A percentile compares a stretch with the other conserved stretches of the same genome.
Conservation (phyloP, 2,329 filamentous ascomycete genomes). For the Colletotrichum lini region DNA sequence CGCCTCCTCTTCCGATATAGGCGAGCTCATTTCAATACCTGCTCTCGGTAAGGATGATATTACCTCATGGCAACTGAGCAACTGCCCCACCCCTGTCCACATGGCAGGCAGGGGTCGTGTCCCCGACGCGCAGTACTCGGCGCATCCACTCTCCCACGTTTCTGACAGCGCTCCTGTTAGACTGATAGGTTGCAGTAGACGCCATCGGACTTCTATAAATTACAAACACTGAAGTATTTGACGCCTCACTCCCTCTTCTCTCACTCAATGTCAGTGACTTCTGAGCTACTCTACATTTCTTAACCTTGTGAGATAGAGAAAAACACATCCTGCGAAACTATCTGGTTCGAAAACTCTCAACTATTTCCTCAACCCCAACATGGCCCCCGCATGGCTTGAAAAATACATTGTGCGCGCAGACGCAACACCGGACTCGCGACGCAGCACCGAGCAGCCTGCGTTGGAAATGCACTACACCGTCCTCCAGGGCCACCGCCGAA, state of each 20-base stretch:
- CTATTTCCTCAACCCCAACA: not conserved
- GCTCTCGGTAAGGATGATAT: no score
- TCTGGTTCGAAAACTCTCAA: not conserved
- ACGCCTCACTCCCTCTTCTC: not conserved
- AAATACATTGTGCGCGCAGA: conserved; percentile 24
- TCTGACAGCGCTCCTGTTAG: not conserved
- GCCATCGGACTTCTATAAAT: not conserved
- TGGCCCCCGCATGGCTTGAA: conserved; percentile 34
- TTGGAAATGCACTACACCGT: conserved; percentile 28
- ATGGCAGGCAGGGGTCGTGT: not conserved
- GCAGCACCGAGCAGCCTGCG: conserved; percentile 17
- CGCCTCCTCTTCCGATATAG: no score
- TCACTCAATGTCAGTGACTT: not conserved
- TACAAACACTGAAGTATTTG: not conserved
- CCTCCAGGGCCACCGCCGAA: conserved; percentile 19
- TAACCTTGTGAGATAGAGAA: not conserved
- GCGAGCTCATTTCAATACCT: no score
- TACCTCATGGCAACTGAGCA: no score
- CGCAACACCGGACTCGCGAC: conserved; percentile 21
- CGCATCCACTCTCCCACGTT: not conserved
- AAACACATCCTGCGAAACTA: no score
- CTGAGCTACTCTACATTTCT: not conserved
- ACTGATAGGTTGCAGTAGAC: not conserved
- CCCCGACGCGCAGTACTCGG: not conserved
- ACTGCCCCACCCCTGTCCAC: not conserved